phyloP scores from a whole-genome alignment of 352 stramenopile genomes.

The Globisporangium carolinianum region DNA sequence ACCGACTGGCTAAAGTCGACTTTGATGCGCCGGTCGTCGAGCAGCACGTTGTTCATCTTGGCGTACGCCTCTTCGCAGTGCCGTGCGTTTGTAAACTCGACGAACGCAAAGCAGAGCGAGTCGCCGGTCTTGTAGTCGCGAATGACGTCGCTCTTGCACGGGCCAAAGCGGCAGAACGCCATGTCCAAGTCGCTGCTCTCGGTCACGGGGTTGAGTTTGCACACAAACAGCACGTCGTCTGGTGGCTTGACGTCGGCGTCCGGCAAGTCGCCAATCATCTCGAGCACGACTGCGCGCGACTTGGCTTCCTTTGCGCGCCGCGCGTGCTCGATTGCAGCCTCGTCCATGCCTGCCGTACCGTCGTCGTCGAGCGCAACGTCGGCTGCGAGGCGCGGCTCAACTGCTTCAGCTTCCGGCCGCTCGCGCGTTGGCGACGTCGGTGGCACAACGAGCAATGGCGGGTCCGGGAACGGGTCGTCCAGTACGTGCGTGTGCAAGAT shows the following conservation, averaged over 20 bases:
- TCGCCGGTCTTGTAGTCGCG: slow-evolving; percentile 96
- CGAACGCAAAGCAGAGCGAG: slow-evolving; percentile 98
- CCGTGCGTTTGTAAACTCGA: slow-evolving; percentile 95
- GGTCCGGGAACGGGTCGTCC: slow-evolving; percentile 81
- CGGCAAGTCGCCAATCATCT: slow-evolving; percentile 98
- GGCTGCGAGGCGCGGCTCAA: slow-evolving; percentile 85
- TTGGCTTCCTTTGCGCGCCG: slow-evolving; percentile 90
- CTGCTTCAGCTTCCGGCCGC: slow-evolving; percentile 87
- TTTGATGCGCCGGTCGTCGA: slow-evolving; percentile 95
- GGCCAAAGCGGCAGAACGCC: slow-evolving; percentile 91
- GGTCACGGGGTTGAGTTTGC: slow-evolving; percentile 93
- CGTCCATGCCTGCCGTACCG: slow-evolving; percentile 47
- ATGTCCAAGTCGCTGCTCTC: slow-evolving; percentile 92
- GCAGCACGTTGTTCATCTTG: slow-evolving; percentile 99
- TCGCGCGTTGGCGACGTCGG: slow-evolving; percentile 81
- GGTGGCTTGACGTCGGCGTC: slow-evolving; percentile 96
- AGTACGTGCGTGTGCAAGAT: slow-evolving; percentile 92
- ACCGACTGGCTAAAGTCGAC: slow-evolving; percentile 98
- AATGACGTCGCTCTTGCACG: slow-evolving; percentile 92
- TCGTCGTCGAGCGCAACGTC: slow-evolving; percentile 84
- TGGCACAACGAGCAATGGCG: slow-evolving; percentile 62
- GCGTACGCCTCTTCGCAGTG: slow-evolving; percentile 96
- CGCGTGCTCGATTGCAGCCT: slow-evolving; percentile 88
- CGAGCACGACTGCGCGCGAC: slow-evolving; percentile 94
- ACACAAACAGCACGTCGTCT: slow-evolving; percentile 99